Base-by-base conservation (phyloP, 2,329 filamentous ascomycete species). In the Nothopassalora personata region DNA sequence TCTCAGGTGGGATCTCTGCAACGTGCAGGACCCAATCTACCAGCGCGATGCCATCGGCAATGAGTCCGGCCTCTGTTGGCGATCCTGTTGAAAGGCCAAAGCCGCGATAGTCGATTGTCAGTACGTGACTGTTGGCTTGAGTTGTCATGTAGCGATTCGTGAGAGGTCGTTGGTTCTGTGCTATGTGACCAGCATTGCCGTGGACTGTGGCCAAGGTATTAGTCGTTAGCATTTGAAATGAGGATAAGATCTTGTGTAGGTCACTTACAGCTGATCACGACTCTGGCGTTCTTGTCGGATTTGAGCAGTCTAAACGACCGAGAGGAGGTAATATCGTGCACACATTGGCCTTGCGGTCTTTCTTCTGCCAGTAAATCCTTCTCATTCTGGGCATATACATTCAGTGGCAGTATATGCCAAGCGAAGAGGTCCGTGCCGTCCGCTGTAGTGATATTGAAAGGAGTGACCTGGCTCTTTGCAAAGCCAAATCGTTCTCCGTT, bases 61-160 rank as follows among this genome's bases (percentile, higher is more conserved):
- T 89, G 7, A 97, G 76, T 0, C 93, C 93, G 36, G 82, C 76
- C 75, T 97, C 93, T 0, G 86, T 87, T 0, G 93, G 93, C 4
- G 75, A 77, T n/a, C 93, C 91, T 0, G 86, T 90, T 8, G 89
- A 94, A 43, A 84, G 81, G 0, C 91, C 92, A 67, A 90, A 97
- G 6, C 92, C 92, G 18, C 92, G 88, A 74, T 97, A 97, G 77
- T 96, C 91, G 67, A 96, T 86, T 43, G 90, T 84, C n/a, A 97
- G 79, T 48, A 96, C 83, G 70, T 97, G 92, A 56, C 91, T 84
- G 57, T 82, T 79, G 1, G 88, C 88, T 2, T 86, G 85, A 54
- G 88, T 83, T 4, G 91, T 85, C 46, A 96, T 78, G 48, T 86
- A 82, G 66, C 91, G 90, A 72, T 95, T 95, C 58, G 86, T 88